These are phyloP conservation scores for Oidium heveae DNA, from an alignment of 2,329 filamentous ascomycete species.

Conservation along the genomic window DNA sequence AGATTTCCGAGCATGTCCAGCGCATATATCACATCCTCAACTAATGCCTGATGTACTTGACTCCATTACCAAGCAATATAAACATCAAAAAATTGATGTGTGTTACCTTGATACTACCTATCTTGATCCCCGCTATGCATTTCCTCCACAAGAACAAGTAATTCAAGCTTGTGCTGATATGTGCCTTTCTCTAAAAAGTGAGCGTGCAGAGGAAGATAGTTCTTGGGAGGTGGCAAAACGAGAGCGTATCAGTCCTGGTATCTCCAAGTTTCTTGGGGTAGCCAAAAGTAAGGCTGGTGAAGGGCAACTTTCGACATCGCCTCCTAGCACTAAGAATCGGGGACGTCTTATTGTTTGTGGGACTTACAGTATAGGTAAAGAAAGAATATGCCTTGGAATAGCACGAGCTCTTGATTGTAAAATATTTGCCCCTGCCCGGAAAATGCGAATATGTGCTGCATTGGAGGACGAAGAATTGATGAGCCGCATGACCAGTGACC, in stretches of 20 bases:
- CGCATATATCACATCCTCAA: constrained; percentile 59
- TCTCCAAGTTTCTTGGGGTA: constrained; percentile 33
- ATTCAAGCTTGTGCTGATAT: constrained; percentile 71
- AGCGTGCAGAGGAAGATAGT: constrained; percentile 29
- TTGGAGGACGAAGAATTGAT: constrained; percentile 67
- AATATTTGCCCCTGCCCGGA: constrained; percentile 65
- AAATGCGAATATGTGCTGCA: constrained; percentile 62
- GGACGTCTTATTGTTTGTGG: constrained; percentile 76
- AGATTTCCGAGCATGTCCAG: constrained; percentile 76
- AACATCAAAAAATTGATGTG: constrained; percentile 72
- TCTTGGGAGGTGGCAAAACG: constrained; percentile 30
- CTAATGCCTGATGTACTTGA: constrained; percentile 54
- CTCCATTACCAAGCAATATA: constrained; percentile 39
- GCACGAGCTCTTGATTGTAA: constrained; percentile 65
- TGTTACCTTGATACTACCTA: constrained; percentile 98
- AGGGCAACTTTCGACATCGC: constrained; percentile 3
- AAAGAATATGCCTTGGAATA: constrained; percentile 82
- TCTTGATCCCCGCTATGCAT: constrained; percentile 82
- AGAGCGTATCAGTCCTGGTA: constrained; percentile 28
- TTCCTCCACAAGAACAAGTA: constrained; percentile 71
- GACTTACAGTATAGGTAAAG: constrained; percentile 95
- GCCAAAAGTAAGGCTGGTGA: constrained; percentile 9
- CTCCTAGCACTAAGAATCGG: constrained; percentile 15
- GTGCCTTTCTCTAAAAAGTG: constrained; percentile 51
- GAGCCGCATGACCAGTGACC: constrained; percentile 52